These are phyloP conservation scores for Ustilago esculenta DNA, from an alignment of 1,284 basidiomycete species.

Conservation along the genomic window DNA sequence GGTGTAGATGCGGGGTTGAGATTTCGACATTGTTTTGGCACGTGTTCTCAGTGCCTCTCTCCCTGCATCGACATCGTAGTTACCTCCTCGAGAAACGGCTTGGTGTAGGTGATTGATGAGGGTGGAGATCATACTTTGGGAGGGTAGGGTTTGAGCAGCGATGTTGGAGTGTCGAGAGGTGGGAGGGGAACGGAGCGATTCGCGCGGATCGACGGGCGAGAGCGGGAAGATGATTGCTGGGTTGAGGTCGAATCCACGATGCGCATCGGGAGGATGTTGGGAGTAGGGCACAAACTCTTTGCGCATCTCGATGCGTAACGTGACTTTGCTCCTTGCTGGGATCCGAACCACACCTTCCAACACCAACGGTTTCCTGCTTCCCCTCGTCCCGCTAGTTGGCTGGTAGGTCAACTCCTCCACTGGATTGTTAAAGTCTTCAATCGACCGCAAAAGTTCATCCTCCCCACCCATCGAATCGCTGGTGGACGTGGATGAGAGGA, in stretches of 20 bases:
- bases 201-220: slow-evolving; percentile 5
- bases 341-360: slow-evolving; percentile 76
- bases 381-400: slow-evolving; percentile 23
- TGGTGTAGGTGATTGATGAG: no score
- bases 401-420: slow-evolving; percentile 45
- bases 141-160: no score
- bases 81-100: no score
- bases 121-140: no score
- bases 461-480: background rate
- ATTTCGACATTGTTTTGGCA: background rate
- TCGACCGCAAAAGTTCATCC: slow-evolving; percentile 45
- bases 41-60: background rate
- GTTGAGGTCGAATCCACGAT: slow-evolving; percentile 90
- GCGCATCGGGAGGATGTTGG: slow-evolving; percentile 94
- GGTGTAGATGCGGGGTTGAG: slow-evolving; percentile 74
- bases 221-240: slow-evolving; percentile 71
- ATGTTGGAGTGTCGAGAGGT: no score
- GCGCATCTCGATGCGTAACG: slow-evolving; percentile 78
- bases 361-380: slow-evolving; percentile 32
- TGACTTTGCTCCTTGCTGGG: slow-evolving; percentile 73
- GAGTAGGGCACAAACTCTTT: slow-evolving; percentile 91
- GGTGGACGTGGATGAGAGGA: background rate
- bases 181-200: no score
- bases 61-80: no score
- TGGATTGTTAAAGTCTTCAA: slow-evolving; percentile 41